These are phyloP conservation scores for Saccharomycopsis sp. DNA, from an alignment of 805 yeast genomes.

Conservation along the genomic window DNA sequence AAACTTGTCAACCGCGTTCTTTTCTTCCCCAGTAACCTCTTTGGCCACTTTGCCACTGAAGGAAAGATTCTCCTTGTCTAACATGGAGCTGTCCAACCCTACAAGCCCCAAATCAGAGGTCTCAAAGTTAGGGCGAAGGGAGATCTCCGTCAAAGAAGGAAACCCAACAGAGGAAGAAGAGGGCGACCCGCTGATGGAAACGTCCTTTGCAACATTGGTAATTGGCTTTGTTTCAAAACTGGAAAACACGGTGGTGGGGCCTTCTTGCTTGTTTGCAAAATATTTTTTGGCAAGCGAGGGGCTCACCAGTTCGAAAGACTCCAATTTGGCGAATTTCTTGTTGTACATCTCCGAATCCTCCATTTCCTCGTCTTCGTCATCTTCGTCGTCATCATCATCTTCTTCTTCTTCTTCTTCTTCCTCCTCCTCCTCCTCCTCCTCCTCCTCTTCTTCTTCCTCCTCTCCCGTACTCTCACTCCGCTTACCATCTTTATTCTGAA, in stretches of 20 bases:
- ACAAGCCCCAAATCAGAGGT: too few species aligned
- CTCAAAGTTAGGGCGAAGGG: background rate
- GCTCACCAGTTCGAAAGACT: too few species aligned
- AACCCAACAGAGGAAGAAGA: background rate
- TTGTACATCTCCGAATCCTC: constrained; percentile 5
- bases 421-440: constrained; percentile 16
- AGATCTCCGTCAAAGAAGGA: constrained; percentile 2
- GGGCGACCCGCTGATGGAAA: background rate
- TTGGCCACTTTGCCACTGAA: background rate
- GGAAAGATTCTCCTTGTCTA: background rate
- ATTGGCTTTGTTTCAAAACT: background rate
- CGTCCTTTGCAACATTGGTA: background rate
- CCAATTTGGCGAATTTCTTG: background rate
- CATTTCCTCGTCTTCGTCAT: constrained; percentile 11
- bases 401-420: background rate
- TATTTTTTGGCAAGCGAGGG: background rate
- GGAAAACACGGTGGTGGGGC: background rate
- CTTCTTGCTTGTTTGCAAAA: constrained; percentile 1
- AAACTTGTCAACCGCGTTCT: constrained; percentile 11
- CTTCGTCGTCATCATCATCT: constrained; percentile 1
- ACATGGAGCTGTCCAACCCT: constrained; percentile 4
- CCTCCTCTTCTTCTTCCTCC: constrained; percentile 11
- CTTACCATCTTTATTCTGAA: background rate
- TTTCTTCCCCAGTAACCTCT: too few species aligned
- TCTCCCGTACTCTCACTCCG: constrained; percentile 8